phyloP scores from a whole-genome alignment of 2,329 filamentous ascomycete species.

The Lojkania enalia region DNA sequence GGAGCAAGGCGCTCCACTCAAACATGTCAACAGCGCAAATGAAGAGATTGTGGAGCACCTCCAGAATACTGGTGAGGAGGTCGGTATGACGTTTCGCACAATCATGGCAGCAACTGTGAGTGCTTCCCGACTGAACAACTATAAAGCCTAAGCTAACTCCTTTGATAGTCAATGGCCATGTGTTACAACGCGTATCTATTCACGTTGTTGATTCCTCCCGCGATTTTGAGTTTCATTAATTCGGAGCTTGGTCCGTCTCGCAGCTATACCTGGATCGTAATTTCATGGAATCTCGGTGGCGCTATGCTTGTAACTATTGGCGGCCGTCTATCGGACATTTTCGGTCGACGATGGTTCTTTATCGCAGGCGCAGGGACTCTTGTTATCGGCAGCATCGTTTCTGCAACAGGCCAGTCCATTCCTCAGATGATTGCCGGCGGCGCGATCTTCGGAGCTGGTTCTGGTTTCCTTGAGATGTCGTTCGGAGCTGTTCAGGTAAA shows the following conservation, averaged over 20 bases:
- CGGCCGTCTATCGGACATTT: constrained; percentile 46
- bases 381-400: constrained; percentile 45
- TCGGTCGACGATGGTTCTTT: constrained; percentile 42
- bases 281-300: constrained; percentile 38
- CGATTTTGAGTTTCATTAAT: constrained; percentile 38
- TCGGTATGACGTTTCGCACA: constrained; percentile 34
- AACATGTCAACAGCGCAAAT: constrained; percentile 21
- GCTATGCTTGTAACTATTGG: constrained; percentile 39
- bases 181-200: constrained; percentile 41
- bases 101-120: constrained; percentile 28
- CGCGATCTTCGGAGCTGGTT: constrained; percentile 47
- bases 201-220: constrained; percentile 37
- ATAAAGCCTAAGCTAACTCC: constrained; percentile 1
- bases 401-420: constrained; percentile 46
- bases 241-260: constrained; percentile 38
- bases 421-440: constrained; percentile 48
- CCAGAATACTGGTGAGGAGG: constrained; percentile 33
- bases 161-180: constrained; percentile 30
- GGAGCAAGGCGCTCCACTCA: constrained; percentile 12
- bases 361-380: constrained; percentile 38
- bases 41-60: constrained; percentile 35
- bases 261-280: constrained; percentile 38
- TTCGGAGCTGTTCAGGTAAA: constrained; percentile 40
- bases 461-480: constrained; percentile 47
- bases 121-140: background rate